These are phyloP conservation scores for Mycena polygramma DNA, from an alignment of 768 basidiomycete genomes.

Conservation along the genomic window DNA sequence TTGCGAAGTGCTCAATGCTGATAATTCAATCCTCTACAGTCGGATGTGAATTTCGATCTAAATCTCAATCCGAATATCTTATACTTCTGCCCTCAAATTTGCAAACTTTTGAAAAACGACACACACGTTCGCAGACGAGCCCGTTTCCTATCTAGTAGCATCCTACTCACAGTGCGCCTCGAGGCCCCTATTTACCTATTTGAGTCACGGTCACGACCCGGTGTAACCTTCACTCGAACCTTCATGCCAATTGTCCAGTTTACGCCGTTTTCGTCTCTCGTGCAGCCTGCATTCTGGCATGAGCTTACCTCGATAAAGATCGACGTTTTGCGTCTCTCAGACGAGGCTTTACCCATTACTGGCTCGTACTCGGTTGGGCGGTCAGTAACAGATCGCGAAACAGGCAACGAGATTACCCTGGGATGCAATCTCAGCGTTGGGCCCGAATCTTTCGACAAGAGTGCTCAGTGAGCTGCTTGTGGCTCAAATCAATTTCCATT, in stretches of 20 bases:
- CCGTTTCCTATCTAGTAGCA: too few relatives aligned
- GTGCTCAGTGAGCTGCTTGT: conserved; percentile 56
- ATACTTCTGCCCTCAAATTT: too few relatives aligned
- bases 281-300: conserved; percentile 95
- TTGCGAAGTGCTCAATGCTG: too few relatives aligned
- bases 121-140: too few relatives aligned
- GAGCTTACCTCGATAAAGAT: conserved; percentile 91
- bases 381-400: conserved; percentile 81
- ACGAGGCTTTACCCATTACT: conserved; percentile 71
- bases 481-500: conserved; percentile 19
- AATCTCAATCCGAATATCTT: too few relatives aligned
- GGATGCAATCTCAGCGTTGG: conserved; percentile 76
- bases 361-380: conserved; percentile 82
- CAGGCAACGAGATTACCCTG: conserved; percentile 79
- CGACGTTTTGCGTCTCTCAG: conserved; percentile 87
- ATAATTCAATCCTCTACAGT: too few relatives aligned
- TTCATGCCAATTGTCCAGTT: conserved; percentile 84
- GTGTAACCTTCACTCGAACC: background rate
- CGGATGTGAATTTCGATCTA: too few relatives aligned
- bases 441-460: conserved; percentile 71
- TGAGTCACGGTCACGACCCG: background rate
- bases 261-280: conserved; percentile 86
- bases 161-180: background rate
- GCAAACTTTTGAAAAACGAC: too few relatives aligned
- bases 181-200: background rate